phyloP scores from a whole-genome alignment of 2,329 filamentous ascomycete species.

The Penicillium sp. region DNA sequence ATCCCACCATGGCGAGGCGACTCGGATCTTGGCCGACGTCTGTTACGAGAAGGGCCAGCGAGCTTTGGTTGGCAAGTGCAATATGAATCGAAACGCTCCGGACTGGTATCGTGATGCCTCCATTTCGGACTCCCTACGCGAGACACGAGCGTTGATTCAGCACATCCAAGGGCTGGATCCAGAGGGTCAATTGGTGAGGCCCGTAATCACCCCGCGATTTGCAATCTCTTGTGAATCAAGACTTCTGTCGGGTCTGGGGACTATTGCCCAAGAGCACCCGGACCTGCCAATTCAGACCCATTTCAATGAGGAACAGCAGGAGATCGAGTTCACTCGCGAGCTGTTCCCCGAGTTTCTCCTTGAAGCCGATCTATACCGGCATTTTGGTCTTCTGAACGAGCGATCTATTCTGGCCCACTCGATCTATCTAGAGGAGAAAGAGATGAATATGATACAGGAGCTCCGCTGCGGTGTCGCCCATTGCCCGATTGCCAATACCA shows the following conservation, averaged over 20 bases:
- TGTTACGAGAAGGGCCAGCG: constrained; percentile 43
- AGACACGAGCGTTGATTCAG: constrained; percentile 59
- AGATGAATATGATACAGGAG: constrained; percentile 56
- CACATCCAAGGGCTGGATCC: constrained; percentile 57
- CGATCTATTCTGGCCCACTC: constrained; percentile 71
- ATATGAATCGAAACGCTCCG: constrained; percentile 52
- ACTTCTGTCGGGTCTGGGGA: constrained; percentile 62
- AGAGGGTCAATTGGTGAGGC: constrained; percentile 51
- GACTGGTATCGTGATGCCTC: constrained; percentile 59
- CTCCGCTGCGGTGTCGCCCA: constrained; percentile 66
- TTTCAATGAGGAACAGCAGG: constrained; percentile 69
- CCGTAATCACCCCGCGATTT: constrained; percentile 65
- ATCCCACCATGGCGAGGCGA: constrained; percentile 40
- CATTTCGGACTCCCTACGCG: constrained; percentile 55
- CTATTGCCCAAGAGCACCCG: constrained; percentile 56
- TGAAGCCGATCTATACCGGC: constrained; percentile 66
- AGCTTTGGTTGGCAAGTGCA: constrained; percentile 45
- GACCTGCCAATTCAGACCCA: constrained; percentile 68
- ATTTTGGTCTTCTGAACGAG: constrained; percentile 60
- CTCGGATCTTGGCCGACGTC: constrained; percentile 41
- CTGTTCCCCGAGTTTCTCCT: constrained; percentile 63
- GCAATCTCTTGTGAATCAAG: constrained; percentile 65
- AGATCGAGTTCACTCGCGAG: constrained; percentile 60
- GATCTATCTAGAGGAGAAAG: constrained; percentile 65
- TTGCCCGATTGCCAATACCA: constrained; percentile 70